These are phyloP conservation scores for Calonectria ilicicola DNA, from an alignment of 2,329 filamentous ascomycete genomes.

Conservation along the genomic window DNA sequence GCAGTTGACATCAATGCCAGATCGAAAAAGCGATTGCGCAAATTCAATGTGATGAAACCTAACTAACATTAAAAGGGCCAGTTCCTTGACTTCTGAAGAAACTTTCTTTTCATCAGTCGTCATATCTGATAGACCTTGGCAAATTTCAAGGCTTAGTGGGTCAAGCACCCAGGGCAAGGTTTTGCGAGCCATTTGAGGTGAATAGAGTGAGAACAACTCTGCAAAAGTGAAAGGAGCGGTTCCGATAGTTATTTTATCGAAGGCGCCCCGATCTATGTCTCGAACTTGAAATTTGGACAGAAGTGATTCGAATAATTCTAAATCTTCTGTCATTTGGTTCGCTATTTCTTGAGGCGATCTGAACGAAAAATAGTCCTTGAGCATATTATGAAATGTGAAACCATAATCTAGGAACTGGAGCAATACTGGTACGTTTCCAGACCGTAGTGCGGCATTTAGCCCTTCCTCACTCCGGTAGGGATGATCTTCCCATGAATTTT, in stretches of 20 bases:
- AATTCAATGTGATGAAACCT: not conserved
- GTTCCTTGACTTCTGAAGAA: not conserved
- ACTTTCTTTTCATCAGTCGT: not conserved
- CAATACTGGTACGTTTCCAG: not conserved
- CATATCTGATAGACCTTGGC: not conserved
- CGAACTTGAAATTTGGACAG: not conserved
- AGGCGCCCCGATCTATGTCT: not conserved
- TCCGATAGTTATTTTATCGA: not conserved
- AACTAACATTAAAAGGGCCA: not conserved
- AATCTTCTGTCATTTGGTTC: not conserved
- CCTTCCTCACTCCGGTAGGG: no score
- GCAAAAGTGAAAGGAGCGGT: not conserved
- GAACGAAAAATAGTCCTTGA: not conserved
- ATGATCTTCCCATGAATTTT: no score
- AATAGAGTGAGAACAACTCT: not conserved
- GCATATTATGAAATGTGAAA: not conserved
- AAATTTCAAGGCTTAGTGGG: not conserved
- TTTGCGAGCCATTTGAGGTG: not conserved
- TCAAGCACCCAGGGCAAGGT: not conserved
- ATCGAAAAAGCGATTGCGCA: not conserved
- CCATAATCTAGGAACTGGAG: not conserved
- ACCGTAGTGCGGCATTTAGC: not conserved
- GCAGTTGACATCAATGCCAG: not conserved
- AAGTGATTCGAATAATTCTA: not conserved
- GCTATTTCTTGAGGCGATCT: no score